Base-by-base conservation (phyloP, 371 early-diverging fungal species). In the Mucor piriformis region DNA sequence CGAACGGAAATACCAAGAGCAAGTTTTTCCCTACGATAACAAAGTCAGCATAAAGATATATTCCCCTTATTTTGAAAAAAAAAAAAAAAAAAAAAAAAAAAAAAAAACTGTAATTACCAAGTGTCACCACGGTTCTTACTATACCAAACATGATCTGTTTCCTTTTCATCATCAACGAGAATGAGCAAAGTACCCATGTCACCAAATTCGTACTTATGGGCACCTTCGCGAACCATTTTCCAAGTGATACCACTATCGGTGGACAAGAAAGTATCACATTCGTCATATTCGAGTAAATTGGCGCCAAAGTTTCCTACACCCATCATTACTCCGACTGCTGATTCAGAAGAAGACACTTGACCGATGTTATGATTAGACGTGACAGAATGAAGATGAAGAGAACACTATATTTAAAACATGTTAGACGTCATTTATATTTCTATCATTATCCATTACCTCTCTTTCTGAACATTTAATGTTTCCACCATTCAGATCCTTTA, bases 271-370 rank as follows among this genome's bases (percentile, higher is more conserved):
- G 94, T 94, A 67, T 94, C 92, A 54, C 92, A 87, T 34, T 88
- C 81, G 16, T 81, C 83, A 69, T 90, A 92, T 15, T 83, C 82
- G 27, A 81, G 50, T 15, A 96, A 76, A 51, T 76, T 64, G 0
- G 74, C 46, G 11, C 97, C 96, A 12, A 93, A 96, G 59, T 83
- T 91, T 7, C 98, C 98, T 8, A 96, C 94, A 18, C 94, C 98
- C 79, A 96, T 76, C 34, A 95, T 67, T 10, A 94, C 74, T 40
- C 98, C 98, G 0, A 95, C 87, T 11, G 95, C 90, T 5, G 87
- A 75, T 29, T 77, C 61, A 0, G 90, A 82, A 4, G 93, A 88
- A 62, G 89, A 92, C 0, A 93, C 77, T 24, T 81, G 80, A 6
- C 95, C 95, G 8, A 73, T 58, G 50, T 87, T 81, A 32, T 75